A percentile compares a stretch with the other conserved stretches of the same genome.
Evolutionary conservation across 1,284 basidiomycete species (phyloP).

Genomic region (Puccinia sorghi): DNA sequence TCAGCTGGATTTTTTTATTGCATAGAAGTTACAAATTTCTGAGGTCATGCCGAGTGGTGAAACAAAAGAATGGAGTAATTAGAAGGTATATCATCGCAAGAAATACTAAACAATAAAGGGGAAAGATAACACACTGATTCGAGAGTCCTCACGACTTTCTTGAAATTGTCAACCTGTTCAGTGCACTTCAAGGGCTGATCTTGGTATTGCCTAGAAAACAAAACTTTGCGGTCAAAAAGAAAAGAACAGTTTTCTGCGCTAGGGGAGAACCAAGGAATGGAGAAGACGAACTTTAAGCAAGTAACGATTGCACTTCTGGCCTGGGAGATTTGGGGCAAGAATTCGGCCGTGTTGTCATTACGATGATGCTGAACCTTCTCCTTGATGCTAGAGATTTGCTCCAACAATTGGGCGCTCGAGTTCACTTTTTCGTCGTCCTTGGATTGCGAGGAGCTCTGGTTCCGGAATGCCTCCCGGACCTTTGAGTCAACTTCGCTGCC

Average conservation of each 20-base stretch:
- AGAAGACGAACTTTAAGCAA: conserved; percentile 35
- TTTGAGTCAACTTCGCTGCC: conserved; percentile 44
- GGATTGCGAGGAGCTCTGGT: conserved; percentile 16
- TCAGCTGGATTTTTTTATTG: conserved; percentile 20
- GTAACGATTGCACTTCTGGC: conserved; percentile 31
- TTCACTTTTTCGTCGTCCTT: conserved; percentile 5
- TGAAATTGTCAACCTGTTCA: conserved; percentile 46
- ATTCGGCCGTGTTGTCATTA: conserved; percentile 15
- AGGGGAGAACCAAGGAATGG: background rate
- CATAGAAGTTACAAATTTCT: conserved; percentile 45
- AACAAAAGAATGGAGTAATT: background rate
- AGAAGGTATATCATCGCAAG: background rate
- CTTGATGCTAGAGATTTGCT: conserved; percentile 37
- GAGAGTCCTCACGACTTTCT: conserved; percentile 28
- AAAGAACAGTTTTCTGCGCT: too few relatives aligned
- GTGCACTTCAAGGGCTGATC: conserved; percentile 40
- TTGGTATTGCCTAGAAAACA: conserved; percentile 16
- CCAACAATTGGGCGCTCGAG: conserved; percentile 42
- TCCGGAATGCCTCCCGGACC: conserved; percentile 32
- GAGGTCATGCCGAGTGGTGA: background rate
- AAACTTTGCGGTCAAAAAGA: background rate
- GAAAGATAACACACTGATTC: conserved; percentile 30
- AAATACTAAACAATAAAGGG: background rate
- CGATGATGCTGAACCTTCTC: conserved; percentile 29
- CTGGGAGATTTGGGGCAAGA: conserved; percentile 25